These are phyloP conservation scores for Chenopodium berlandieri DNA, from an alignment of 148 eudicot genomes.

Conservation along the genomic window DNA sequence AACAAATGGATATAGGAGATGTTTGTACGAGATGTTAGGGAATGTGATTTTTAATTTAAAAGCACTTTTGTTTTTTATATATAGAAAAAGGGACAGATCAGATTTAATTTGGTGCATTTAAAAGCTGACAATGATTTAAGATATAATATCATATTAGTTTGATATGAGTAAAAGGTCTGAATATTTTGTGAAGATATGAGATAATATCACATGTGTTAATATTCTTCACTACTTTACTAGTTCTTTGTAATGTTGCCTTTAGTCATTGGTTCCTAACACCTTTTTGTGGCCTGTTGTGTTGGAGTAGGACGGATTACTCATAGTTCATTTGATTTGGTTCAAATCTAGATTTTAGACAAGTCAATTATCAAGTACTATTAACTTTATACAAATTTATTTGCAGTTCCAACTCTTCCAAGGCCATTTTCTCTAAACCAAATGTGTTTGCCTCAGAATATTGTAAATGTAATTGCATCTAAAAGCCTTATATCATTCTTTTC, in stretches of 20 bases:
- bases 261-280: background rate
- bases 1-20: background rate
- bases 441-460: background rate
- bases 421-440: background rate
- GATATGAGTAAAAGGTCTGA: background rate
- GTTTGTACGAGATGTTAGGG: background rate
- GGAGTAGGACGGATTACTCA: background rate
- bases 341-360: background rate
- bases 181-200: conserved; percentile 2
- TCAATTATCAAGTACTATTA: background rate
- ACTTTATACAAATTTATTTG: background rate
- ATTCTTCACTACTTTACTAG: background rate
- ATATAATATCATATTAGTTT: background rate
- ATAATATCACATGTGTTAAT: background rate
- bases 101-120: background rate
- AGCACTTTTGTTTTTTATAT: background rate
- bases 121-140: background rate
- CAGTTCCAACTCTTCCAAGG: background rate
- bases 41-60: too few relatives aligned
- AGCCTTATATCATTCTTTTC: background rate
- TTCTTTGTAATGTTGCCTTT: background rate
- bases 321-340: background rate
- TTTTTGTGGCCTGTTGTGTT: background rate
- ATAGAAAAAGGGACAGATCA: background rate
- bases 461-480: too few relatives aligned